phyloP scores from a whole-genome alignment of 1,139 yeast genomes.

The Kodamaea sp. region DNA sequence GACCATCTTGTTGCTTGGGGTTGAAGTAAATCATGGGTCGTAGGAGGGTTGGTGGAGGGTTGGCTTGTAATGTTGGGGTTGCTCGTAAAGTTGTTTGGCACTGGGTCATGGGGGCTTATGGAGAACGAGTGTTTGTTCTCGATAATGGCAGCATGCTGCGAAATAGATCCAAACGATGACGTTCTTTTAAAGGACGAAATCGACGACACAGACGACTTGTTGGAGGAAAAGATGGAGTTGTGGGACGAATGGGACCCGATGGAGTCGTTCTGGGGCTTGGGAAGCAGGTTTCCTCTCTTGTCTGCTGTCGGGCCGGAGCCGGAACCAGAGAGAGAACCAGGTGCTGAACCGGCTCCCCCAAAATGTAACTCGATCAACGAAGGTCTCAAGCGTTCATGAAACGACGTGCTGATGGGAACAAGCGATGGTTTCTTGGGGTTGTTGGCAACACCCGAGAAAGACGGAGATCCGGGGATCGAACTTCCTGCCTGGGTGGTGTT shows the following conservation, averaged over 20 bases:
- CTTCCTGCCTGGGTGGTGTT: no score
- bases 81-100: no score
- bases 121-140: constrained; percentile 22
- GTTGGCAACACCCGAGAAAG: not conserved
- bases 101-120: constrained; percentile 28
- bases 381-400: constrained; percentile 40
- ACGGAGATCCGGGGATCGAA: constrained; percentile 10
- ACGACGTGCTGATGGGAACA: constrained; percentile 18
- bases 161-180: constrained; percentile 23
- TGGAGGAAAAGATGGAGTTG: constrained; percentile 35
- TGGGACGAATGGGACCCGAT: constrained; percentile 33
- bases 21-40: constrained; percentile 5
- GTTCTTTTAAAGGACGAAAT: constrained; percentile 31
- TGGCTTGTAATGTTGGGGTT: constrained; percentile 1
- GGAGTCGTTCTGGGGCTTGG: constrained; percentile 20
- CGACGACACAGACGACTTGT: constrained; percentile 27
- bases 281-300: constrained; percentile 1
- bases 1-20: constrained; percentile 9
- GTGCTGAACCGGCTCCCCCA: constrained; percentile 11
- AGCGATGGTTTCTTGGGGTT: constrained; percentile 21
- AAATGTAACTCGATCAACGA: constrained; percentile 44
- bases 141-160: constrained; percentile 14
- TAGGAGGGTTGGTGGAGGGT: not conserved
- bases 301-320: constrained; percentile 2
- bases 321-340: constrained; percentile 2